phyloP scores from a whole-genome alignment of 2,329 filamentous ascomycete species.

The Kalaharituber pfeilii region DNA sequence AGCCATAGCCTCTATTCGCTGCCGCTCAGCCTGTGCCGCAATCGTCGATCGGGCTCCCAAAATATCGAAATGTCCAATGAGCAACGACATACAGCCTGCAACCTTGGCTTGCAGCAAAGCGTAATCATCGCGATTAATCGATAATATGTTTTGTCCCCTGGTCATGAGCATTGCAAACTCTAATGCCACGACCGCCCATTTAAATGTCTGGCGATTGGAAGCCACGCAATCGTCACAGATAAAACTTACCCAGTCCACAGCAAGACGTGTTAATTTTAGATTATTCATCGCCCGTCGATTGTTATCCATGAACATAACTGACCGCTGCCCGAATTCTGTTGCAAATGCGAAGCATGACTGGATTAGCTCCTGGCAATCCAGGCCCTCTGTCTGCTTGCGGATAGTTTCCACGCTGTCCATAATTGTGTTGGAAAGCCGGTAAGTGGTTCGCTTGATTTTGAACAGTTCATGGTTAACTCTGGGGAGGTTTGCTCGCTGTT shows the following conservation, averaged over 20 bases:
- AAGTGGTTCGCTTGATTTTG: constrained; percentile 88
- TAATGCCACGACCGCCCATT: constrained; percentile 87
- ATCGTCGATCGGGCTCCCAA: constrained; percentile 90
- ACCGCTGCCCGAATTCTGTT: constrained; percentile 95
- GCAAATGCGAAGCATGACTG: constrained; percentile 97
- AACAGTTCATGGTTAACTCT: constrained; percentile 82
- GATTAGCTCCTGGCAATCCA: constrained; percentile 86
- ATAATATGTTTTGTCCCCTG: constrained; percentile 78
- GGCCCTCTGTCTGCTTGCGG: constrained; percentile 61
- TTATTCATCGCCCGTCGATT: constrained; percentile 96
- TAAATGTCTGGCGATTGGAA: constrained; percentile 86
- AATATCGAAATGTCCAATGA: constrained; percentile 98
- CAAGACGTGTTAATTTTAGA: constrained; percentile 78
- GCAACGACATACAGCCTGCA: constrained; percentile 86
- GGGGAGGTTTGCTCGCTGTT: constrained; percentile 81
- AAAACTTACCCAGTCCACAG: constrained; percentile 93
- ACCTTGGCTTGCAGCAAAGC: constrained; percentile 68
- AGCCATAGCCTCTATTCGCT: constrained; percentile 62
- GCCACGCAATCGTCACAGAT: constrained; percentile 94
- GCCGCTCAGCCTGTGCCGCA: constrained; percentile 84
- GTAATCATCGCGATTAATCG: constrained; percentile 76
- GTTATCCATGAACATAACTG: constrained; percentile 85
- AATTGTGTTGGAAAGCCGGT: constrained; percentile 91
- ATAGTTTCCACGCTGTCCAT: constrained; percentile 98
- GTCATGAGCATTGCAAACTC: constrained; percentile 98